Evolutionary conservation across 164 flowering plant species (phyloP).

Genomic region (Nymphaea thermarum): DNA sequence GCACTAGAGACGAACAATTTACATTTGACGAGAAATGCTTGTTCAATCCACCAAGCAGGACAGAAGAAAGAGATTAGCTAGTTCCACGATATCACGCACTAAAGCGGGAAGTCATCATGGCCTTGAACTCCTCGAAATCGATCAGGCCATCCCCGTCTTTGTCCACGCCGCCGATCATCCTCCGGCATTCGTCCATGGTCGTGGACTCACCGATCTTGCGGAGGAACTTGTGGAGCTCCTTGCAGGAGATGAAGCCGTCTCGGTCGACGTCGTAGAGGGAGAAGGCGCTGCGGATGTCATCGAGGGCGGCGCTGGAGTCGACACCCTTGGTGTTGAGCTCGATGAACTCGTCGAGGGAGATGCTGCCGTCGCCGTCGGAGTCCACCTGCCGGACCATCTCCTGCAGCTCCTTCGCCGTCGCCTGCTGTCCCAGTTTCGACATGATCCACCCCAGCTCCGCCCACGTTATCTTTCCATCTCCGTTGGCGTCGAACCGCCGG

Average conservation of each 20-base stretch:
- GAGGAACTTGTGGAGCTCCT: conserved; percentile 53
- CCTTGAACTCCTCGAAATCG: conserved; percentile 27
- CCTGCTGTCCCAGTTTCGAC: conserved; percentile 40
- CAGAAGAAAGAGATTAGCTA: no score
- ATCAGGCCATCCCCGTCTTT: conserved; percentile 30
- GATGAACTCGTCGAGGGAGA: conserved; percentile 50
- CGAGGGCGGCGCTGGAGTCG: conserved; percentile 28
- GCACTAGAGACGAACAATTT: no score
- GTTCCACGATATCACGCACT: no score
- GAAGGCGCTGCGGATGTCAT: conserved; percentile 54
- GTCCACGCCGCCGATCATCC: conserved; percentile 27
- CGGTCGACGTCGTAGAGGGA: conserved; percentile 54
- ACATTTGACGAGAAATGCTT: no score
- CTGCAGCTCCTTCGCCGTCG: conserved; percentile 40
- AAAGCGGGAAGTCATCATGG: conserved; percentile 17
- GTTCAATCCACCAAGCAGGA: no score
- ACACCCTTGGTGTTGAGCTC: conserved; percentile 51
- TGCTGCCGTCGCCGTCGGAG: conserved; percentile 70
- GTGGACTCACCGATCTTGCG: conserved; percentile 48
- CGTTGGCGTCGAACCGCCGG: conserved; percentile 64
- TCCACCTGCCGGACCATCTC: conserved; percentile 51
- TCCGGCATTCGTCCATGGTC: conserved; percentile 41
- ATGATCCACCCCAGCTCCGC: conserved; percentile 56
- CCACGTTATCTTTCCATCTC: conserved; percentile 75
- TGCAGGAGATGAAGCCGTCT: conserved; percentile 61